Base-by-base conservation (phyloP, 768 basidiomycete species). In the Crassisporium funariophilum region DNA sequence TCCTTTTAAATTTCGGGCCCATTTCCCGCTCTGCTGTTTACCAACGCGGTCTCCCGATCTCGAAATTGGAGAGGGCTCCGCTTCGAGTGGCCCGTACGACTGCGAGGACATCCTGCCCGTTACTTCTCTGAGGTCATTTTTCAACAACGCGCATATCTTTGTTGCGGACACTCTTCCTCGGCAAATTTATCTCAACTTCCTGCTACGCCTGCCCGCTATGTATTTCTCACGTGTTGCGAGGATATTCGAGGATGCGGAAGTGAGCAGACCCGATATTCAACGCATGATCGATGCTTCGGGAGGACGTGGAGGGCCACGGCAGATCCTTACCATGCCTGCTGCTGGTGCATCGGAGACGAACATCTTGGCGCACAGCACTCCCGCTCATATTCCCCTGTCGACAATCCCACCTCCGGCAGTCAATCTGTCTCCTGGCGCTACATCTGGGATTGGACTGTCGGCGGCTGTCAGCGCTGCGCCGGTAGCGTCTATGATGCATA, bases 141-240 rank as follows among this genome's bases (percentile, higher is more conserved):
- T 55, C 24, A 52, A 50, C 15, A 59, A 67, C 31, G 48, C 53
- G 4, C 49, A 46, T 8, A 20, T 54, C 12, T 71, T 73, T 55
- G 19, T 73, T 12, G 53, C 61, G 5, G 73, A 77, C 49, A 70
- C 67, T 10, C 58, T 78, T 5, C 74, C 72, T 10, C 62, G 74
- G 12, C 61, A 74, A 35, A n/a, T 75, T 4, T 75, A 75, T 49
- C 68, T 76, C 34, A 66, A 73, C 54, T 43, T 72, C 33, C 77
- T 91, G 6, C 73, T 91, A 13, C 77, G 82, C 12, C 75, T 91
- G n/a, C 90, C 89, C 2, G 78, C 84, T 0, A 71, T 90, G 56
- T 91, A 91, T 58, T 91, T 90, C 64, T 78, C 83, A 2, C 82
- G 89, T 2, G 89, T 91, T 17, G 79, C 86, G 2, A 76, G 80